Base-by-base conservation (phyloP, 164 flowering plant species). In the Chloranthus sessilifolius region DNA sequence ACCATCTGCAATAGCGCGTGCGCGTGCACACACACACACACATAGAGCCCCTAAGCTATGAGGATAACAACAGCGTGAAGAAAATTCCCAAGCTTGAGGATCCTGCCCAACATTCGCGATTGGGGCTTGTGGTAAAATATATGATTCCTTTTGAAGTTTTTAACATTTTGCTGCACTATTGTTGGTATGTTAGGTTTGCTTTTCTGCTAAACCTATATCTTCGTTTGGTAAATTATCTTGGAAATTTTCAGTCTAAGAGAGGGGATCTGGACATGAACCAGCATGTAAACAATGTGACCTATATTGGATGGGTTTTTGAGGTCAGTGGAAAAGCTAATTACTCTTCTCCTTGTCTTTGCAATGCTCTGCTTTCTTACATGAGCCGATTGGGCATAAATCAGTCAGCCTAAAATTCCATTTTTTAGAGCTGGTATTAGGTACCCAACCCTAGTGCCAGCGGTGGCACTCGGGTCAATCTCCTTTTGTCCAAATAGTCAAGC, bases 251-350 rank as follows among this genome's bases (percentile, higher is more conserved):
- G 97, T 92, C 99, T 33, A 68, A 95, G 65, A 75, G 99, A 80
- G 89, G 80, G 61, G 99, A 88, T 67, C 73, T 92, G 63, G 99
- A 88, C 79, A 90, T 89, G 91, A 92, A 88, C 60, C 91, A 81
- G 73, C 99, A 92, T 62, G 97, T 88, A 20, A 88, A 92, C 74
- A 92, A 92, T 59, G 99, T 94, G 30, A 65, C 97, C 30, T 94
- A 94, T 59, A 85, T 94, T 49, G 99, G 95, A 68, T 94, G 99
- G 99, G 81, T 89, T 47, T 78, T 94, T 20, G 99, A 94, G 95
- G 99, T 88, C 19, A 15, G 75, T 63, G 16, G 4, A 43, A 49
- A 24, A 38, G 26, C 20, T 5, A n/a, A 14, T 19, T 15, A 45
- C 28, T 26, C 5, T 20, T 10, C 38, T 55, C 45, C 19, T 41